phyloP scores from a whole-genome alignment of 2,329 filamentous ascomycete species.

The Lecanicillium sp. region DNA sequence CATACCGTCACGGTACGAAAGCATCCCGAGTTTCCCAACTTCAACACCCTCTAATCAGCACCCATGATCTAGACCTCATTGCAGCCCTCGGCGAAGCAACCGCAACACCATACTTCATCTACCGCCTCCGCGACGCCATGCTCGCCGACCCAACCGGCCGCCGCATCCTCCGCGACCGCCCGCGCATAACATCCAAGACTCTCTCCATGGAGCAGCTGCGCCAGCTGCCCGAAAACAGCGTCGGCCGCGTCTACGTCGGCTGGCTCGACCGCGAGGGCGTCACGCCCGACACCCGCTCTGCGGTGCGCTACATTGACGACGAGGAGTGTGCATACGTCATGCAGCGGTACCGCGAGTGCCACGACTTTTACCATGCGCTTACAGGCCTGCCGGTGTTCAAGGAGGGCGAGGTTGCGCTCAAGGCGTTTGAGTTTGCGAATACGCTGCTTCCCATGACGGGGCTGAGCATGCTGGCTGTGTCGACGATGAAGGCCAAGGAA shows the following conservation, averaged over 20 bases:
- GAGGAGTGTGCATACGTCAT: constrained; percentile 96
- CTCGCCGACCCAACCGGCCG: constrained; percentile 75
- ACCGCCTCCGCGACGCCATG: constrained; percentile 87
- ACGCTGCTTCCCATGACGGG: constrained; percentile 93
- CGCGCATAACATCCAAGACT: constrained; percentile 74
- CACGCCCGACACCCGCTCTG: constrained; percentile 76
- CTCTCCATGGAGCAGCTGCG: constrained; percentile 62
- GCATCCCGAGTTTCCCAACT: not conserved
- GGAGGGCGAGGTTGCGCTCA: constrained; percentile 96
- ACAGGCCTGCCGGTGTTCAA: constrained; percentile 83
- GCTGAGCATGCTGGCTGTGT: constrained; percentile 73
- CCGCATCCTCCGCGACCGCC: constrained; percentile 82
- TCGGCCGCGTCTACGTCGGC: constrained; percentile 73
- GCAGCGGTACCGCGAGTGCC: constrained; percentile 94
- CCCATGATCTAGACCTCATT: constrained; percentile 62
- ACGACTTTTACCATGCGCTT: constrained; percentile 95
- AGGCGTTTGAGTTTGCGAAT: constrained; percentile 95
- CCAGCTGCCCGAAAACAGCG: constrained; percentile 58
- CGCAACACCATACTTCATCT: constrained; percentile 89
- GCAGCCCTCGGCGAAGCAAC: constrained; percentile 92
- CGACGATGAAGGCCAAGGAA: constrained; percentile 77
- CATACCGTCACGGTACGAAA: constrained; percentile 64
- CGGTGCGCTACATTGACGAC: constrained; percentile 86
- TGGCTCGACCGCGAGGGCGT: constrained; percentile 97
- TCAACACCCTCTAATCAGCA: not conserved